phyloP scores from a whole-genome alignment of 1,284 basidiomycete genomes.

The Polyporus tsugae region DNA sequence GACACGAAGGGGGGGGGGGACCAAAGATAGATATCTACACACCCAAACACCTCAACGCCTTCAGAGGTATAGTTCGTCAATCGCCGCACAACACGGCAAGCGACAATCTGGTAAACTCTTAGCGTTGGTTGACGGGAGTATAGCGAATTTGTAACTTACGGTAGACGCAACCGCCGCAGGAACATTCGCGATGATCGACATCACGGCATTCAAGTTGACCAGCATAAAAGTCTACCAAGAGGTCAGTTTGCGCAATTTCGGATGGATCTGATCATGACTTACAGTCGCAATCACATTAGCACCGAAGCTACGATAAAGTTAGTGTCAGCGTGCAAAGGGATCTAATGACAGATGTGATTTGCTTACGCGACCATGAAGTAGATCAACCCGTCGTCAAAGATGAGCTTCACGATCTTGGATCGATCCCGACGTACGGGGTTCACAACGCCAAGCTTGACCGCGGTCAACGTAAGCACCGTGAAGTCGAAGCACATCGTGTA shows the following conservation, averaged over 20 bases:
- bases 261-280: constrained; percentile 25
- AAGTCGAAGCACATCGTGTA: constrained; percentile 45
- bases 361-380: constrained; percentile 79
- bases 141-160: constrained; percentile 45
- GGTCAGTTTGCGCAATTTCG: constrained; percentile 11
- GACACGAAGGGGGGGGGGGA: constrained; percentile 24
- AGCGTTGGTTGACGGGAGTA: not conserved
- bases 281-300: constrained; percentile 74
- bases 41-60: constrained; percentile 62
- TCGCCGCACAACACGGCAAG: constrained; percentile 72
- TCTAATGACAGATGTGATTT: not conserved
- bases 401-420: constrained; percentile 67
- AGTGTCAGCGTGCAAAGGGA: constrained; percentile 2
- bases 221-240: constrained; percentile 69
- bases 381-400: constrained; percentile 75
- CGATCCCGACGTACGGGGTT: constrained; percentile 46
- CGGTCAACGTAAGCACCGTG: constrained; percentile 36
- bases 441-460: constrained; percentile 57
- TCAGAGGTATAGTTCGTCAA: constrained; percentile 63
- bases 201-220: constrained; percentile 73
- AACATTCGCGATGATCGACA: constrained; percentile 80
- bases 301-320: constrained; percentile 56
- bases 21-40: constrained; percentile 36
- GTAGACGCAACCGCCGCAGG: constrained; percentile 75
- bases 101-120: constrained; percentile 61